Evolutionary conservation across 768 basidiomycete genomes (phyloP), one percentile per base, ranked within the genome.

Genomic region (Suillus alpinus): DNA sequence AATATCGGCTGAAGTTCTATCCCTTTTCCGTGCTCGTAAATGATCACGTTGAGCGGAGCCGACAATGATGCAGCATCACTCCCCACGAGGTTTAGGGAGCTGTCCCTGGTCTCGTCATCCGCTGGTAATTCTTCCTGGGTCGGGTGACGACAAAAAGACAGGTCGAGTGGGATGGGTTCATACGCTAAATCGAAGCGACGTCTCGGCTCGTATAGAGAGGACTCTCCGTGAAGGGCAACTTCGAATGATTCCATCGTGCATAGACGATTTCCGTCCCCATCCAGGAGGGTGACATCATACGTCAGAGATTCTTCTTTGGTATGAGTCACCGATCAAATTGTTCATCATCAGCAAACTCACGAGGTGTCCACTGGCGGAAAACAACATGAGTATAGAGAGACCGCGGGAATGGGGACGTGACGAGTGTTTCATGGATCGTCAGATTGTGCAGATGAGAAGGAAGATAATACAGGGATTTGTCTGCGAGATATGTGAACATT

Each of bases 281-380:
- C 40, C 18, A 41, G 40, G 18, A 41, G 40, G 6, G 40, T 16
- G 18, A 41, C 18, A n/a, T 41, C 40, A 6, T 41, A 41, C 6
- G 40, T 8, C 40, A 41, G 7, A n/a, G 40, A 41, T 41, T 41
- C 40, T 41, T n/a, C 18, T 41, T 41, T 41, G 18, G 16, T 6
- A n/a, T 41, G 1, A 41, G 40, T 41, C 40, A 41, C 18, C 40
- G 18, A 18, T 3, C 18, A 41, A n/a, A 5, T 16, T 18, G 34
- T 34, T 6, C 6, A n/a, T 16, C 18, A n/a, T 34, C 37, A 20
- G 18, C 2, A 9, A 34, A 55, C 52, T 12, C 16, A 57, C 56
- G 26, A 41, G 56, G 56, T 20, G 18, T n/a, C 56, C 56, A 57
- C 39, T 57, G 37, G 37, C 40, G 37, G 13, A 57, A 41, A n/a